Percentiles rank a stretch among this genome's conserved stretches.
Evolutionary conservation across 2,329 filamentous ascomycete genomes (phyloP).

Genomic region (Aspergillus tubingensis): DNA sequence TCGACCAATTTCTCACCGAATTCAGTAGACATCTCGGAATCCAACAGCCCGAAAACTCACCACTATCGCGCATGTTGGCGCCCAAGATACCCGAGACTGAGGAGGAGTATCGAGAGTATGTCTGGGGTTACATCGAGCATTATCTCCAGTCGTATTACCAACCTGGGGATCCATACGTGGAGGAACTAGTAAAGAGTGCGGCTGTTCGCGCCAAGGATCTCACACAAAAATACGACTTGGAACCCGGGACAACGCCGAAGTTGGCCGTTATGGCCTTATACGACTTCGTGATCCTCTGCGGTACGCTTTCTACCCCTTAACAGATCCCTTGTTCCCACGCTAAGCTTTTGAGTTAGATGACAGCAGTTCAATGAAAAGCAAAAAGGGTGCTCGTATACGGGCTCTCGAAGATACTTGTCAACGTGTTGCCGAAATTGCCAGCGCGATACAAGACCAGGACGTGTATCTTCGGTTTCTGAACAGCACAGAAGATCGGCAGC

Average conservation of each 20-base stretch:
- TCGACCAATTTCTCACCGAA: background rate
- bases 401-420: slow-evolving; percentile 1
- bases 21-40: background rate
- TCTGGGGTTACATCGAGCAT: background rate
- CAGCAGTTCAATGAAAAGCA: background rate
- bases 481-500: background rate
- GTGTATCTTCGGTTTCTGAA: slow-evolving; percentile 3
- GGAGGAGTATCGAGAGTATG: background rate
- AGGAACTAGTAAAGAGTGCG: background rate
- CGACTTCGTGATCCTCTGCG: slow-evolving; percentile 7
- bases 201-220: background rate
- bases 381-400: background rate
- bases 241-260: background rate
- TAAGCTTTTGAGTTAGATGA: background rate
- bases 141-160: background rate
- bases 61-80: no score
- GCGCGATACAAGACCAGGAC: background rate
- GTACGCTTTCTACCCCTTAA: background rate
- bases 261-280: slow-evolving; percentile 4
- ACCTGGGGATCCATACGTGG: background rate
- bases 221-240: background rate
- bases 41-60: background rate
- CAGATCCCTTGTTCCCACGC: background rate
- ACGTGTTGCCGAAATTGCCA: background rate
- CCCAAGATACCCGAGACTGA: background rate